A percentile compares a stretch with the other conserved stretches of the same genome.
Conservation (phyloP, 169 alveolate genomes). For the Eimeria tenella region DNA sequence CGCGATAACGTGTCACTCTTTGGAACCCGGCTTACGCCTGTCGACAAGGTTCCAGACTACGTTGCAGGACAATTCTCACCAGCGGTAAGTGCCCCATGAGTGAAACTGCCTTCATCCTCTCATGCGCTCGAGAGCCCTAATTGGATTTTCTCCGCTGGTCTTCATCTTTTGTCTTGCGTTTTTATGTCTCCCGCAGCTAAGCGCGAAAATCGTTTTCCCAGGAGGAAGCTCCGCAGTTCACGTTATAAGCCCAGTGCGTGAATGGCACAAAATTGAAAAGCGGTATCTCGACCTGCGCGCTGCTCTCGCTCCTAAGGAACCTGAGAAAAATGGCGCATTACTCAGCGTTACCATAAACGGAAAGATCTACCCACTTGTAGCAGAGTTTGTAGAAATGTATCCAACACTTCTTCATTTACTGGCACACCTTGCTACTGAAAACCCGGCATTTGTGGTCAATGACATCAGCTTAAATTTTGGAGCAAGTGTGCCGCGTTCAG, state of each 20-base stretch:
- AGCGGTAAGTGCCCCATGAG: conserved; percentile 15
- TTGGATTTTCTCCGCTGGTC: too few species aligned
- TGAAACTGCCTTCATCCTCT: too few species aligned
- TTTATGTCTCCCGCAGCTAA: background rate
- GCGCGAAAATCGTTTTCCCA: conserved; percentile 47
- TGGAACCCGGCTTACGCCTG: conserved; percentile 58
- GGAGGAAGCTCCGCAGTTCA: conserved; percentile 39
- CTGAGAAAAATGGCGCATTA: conserved; percentile 59
- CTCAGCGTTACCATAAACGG: conserved; percentile 53
- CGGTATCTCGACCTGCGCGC: conserved; percentile 36
- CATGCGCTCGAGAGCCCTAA: too few species aligned
- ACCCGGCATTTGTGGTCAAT: conserved; percentile 48
- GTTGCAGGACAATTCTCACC: conserved; percentile 63
- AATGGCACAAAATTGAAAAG: conserved; percentile 45
- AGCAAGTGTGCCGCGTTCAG: conserved; percentile 68
- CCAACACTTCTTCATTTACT: conserved; percentile 61
- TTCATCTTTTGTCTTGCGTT: background rate
- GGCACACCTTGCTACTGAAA: conserved; percentile 53
- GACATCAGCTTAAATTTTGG: conserved; percentile 36
- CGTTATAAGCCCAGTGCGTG: conserved; percentile 51
- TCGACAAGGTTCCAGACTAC: conserved; percentile 39
- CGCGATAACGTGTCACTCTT: conserved; percentile 28
- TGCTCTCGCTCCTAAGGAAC: conserved; percentile 61
- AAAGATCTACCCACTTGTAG: conserved; percentile 33
- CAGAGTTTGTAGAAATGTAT: conserved; percentile 35